Percentiles rank a stretch among this genome's conserved stretches.
These are phyloP conservation scores for Ogataea henricii DNA, from an alignment of 805 yeast species.

Conservation along the genomic window DNA sequence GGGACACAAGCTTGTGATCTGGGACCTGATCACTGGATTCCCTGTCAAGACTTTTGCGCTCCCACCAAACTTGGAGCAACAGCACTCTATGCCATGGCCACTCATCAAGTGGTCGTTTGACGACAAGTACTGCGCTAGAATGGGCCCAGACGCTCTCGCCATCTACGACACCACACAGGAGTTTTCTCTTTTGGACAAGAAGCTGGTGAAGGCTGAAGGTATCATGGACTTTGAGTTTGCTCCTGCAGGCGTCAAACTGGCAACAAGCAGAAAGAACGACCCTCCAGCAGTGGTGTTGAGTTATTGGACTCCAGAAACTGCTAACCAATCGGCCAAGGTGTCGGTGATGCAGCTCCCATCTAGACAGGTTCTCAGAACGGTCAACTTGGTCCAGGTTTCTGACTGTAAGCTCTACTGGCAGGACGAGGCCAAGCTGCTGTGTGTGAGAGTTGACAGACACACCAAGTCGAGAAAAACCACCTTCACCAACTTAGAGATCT, in stretches of 20 bases:
- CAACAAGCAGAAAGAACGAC: slow-evolving; percentile 50
- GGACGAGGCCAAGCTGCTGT: slow-evolving; percentile 74
- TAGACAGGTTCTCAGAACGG: slow-evolving; percentile 80
- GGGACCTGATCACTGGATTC: slow-evolving; percentile 85
- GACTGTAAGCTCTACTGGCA: slow-evolving; percentile 95
- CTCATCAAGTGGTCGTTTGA: slow-evolving; percentile 93
- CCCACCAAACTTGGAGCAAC: slow-evolving; percentile 67
- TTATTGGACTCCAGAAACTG: slow-evolving; percentile 93
- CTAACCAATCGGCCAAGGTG: slow-evolving; percentile 93
- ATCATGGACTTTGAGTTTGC: slow-evolving; percentile 93
- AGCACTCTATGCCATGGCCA: slow-evolving; percentile 87
- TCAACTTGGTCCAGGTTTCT: slow-evolving; percentile 91
- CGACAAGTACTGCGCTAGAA: slow-evolving; percentile 91
- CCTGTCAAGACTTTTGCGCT: slow-evolving; percentile 90
- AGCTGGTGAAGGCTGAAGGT: slow-evolving; percentile 79
- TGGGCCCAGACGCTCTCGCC: slow-evolving; percentile 90
- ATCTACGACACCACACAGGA: slow-evolving; percentile 74
- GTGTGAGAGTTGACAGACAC: slow-evolving; percentile 96
- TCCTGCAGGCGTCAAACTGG: slow-evolving; percentile 78
- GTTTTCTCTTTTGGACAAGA: slow-evolving; percentile 84
- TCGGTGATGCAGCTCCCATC: slow-evolving; percentile 85
- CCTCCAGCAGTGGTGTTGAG: slow-evolving; percentile 70
- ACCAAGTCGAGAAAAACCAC: slow-evolving; percentile 91
- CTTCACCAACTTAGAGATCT: slow-evolving; percentile 89
- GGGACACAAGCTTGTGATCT: slow-evolving; percentile 90